Evolutionary conservation across 768 basidiomycete species (phyloP).

Genomic region (Boletus vermiculosoides): DNA sequence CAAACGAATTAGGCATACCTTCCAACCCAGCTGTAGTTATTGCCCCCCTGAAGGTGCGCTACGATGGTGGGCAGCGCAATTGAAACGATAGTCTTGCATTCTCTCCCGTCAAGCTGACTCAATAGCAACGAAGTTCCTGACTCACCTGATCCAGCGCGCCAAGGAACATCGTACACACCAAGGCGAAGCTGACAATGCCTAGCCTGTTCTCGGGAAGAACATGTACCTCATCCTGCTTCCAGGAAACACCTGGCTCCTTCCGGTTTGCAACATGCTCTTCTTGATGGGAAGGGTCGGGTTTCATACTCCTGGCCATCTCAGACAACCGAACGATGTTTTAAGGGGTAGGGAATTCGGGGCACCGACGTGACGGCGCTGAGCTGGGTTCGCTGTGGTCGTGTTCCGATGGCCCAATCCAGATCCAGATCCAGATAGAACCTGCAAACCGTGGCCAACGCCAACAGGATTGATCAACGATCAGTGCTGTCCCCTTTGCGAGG

Average conservation of each 20-base stretch:
- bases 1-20: slow-evolving; percentile 38
- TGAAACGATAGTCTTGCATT: slow-evolving; percentile 54
- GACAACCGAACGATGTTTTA: background rate
- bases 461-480: too few species aligned
- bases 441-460: background rate
- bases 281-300: background rate
- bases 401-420: background rate
- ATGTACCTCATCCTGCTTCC: slow-evolving; percentile 51
- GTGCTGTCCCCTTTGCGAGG: background rate
- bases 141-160: slow-evolving; percentile 58
- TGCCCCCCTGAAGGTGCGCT: slow-evolving; percentile 56
- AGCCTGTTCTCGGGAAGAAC: slow-evolving; percentile 40
- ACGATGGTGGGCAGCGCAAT: slow-evolving; percentile 75
- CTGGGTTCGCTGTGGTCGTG: too few species aligned
- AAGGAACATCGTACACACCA: slow-evolving; percentile 28
- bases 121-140: background rate
- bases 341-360: too few species aligned
- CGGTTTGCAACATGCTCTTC: background rate
- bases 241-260: slow-evolving; percentile 42
- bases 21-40: slow-evolving; percentile 69
- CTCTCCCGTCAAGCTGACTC: background rate
- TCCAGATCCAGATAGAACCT: background rate
- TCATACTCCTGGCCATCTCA: background rate
- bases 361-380: background rate
- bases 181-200: slow-evolving; percentile 22